Evolutionary conservation across 345 rosid genomes (phyloP).

Genomic region (Sisymbrium altissimum): DNA sequence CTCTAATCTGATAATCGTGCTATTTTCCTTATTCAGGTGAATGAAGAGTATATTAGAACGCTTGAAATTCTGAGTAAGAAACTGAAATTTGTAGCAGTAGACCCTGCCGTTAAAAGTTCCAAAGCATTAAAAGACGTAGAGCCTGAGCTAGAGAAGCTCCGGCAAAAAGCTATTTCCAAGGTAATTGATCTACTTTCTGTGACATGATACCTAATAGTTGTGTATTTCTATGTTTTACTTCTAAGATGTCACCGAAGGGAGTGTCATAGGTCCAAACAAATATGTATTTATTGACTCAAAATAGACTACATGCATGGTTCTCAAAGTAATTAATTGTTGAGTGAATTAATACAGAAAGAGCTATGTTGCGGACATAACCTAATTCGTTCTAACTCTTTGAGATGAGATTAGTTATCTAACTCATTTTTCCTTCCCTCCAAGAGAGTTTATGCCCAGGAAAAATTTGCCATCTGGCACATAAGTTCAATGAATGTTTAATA

Average conservation of each 20-base stretch:
- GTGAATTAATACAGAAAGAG: background rate
- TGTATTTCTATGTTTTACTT: conserved; percentile 2
- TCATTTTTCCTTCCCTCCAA: conserved; percentile 6
- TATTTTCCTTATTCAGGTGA: conserved; percentile 59
- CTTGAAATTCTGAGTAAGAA: conserved; percentile 93
- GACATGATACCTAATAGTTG: background rate
- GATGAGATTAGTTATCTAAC: background rate
- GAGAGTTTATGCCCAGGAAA: background rate
- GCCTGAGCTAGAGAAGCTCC: conserved; percentile 94
- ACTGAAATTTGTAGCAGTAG: conserved; percentile 77
- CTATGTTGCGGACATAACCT: background rate
- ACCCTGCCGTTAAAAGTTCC: conserved; percentile 70
- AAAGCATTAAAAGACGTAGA: conserved; percentile 95
- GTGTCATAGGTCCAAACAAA: conserved; percentile 4
- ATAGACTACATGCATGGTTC: background rate
- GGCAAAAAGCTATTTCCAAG: conserved; percentile 96
- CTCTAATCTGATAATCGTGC: conserved; percentile 5
- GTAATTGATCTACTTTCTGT: conserved; percentile 37
- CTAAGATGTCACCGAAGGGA: background rate
- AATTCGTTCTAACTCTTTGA: background rate
- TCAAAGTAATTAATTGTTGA: background rate
- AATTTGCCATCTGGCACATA: background rate
- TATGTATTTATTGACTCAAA: background rate
- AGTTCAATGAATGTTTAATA: background rate
- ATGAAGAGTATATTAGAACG: conserved; percentile 84